These are phyloP conservation scores for Geranium rotundifolium DNA, from an alignment of 345 rosid species.

Conservation along the genomic window DNA sequence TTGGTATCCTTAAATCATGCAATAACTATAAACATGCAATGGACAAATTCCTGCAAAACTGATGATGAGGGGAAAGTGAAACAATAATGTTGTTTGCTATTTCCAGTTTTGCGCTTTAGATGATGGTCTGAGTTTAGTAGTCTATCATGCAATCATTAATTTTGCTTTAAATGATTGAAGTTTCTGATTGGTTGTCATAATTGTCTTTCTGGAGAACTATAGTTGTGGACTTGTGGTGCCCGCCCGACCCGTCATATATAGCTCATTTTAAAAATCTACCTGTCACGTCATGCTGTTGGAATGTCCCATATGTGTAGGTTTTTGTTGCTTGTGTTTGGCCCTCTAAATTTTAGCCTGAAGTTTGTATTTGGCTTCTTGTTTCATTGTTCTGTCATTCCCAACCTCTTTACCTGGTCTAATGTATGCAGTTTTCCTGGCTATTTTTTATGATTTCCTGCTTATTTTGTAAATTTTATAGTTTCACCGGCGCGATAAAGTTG, in stretches of 20 bases:
- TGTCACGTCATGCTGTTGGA: background rate
- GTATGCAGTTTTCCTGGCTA: slow-evolving; percentile 1
- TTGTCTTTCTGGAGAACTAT: background rate
- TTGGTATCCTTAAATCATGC: background rate
- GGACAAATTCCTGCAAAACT: background rate
- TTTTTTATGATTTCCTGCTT: slow-evolving; percentile 8
- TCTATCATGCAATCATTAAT: background rate
- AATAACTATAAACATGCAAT: background rate
- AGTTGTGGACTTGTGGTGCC: no score
- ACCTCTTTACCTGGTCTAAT: background rate
- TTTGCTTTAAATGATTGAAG: background rate
- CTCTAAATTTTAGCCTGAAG: background rate
- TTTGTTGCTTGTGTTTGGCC: no score
- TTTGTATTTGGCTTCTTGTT: background rate
- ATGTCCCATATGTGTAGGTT: no score
- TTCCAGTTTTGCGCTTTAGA: background rate
- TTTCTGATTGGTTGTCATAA: background rate
- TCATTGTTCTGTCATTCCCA: background rate
- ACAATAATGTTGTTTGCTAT: background rate
- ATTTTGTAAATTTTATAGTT: slow-evolving; percentile 29
- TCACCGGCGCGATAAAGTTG: slow-evolving; percentile 53
- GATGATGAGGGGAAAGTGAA: background rate
- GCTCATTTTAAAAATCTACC: no score
- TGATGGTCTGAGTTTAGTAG: background rate
- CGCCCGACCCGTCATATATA: no score